Base-by-base conservation (phyloP, 1,139 yeast species). In the Nakaseomyces sp. region DNA sequence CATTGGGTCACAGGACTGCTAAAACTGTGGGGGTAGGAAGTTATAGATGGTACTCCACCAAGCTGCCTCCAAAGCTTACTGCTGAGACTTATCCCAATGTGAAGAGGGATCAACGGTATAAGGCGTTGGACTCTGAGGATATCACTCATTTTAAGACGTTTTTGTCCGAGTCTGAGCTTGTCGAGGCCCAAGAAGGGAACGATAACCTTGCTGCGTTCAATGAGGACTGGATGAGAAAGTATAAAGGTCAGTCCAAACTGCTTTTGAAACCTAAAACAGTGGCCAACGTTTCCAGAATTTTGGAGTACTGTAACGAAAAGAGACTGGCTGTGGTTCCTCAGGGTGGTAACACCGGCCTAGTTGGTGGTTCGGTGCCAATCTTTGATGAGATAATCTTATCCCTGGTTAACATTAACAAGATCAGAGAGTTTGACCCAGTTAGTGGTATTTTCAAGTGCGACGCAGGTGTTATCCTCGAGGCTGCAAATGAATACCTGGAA, bases 201-300 rank as follows among this genome's bases (percentile, higher is more conserved):
- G 39, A 42, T 56, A n/a, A n/a, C 3, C 69, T 89, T 42, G 73
- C 76, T 29, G 76, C 76, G 49, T 87, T 68, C 70, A 91, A 91
- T 59, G 93, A 85, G 61, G 98, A 91, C 64, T 87, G 95, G 93
- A 91, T 89, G 96, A 75, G 88, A 61, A 91, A 91, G 66, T 91
- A 89, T 66, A 73, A 79, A 48, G 98, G 98, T 16, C 87, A 85
- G 60, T 81, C 96, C 1, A 71, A 76, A 56, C 65, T 91, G 41
- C 89, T 88, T 3, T 71, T 91, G 53, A 87, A 84, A 60, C 98
- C 98, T 31, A 83, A 82, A 57, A 76, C 85, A 15, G 78, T 88
- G 2, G 78, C 82, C 48, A 93, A 91, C 63, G 81, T 91, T 17
- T 73, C 91, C 3, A 60, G 76, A 55, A 86, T 91, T 50, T 61